These are phyloP conservation scores for Malus sylvestris DNA, from an alignment of 306 rosid species.

Conservation along the genomic window DNA sequence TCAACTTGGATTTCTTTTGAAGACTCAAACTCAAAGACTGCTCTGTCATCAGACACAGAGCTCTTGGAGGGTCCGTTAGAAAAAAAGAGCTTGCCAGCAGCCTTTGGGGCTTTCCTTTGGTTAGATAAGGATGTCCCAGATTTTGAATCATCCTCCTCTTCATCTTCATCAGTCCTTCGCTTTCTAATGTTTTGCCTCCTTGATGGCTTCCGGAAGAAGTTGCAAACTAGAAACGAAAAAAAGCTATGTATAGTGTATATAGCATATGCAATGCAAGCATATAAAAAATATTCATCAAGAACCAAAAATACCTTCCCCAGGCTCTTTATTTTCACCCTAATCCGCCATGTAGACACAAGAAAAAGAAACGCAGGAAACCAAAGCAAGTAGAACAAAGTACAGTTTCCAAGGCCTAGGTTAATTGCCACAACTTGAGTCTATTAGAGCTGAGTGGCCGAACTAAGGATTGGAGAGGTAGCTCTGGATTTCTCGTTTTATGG, in stretches of 20 bases:
- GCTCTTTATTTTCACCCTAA: conserved; percentile 20
- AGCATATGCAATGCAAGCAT: neutral
- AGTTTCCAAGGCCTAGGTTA: neutral
- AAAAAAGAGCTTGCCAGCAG: conserved; percentile 32
- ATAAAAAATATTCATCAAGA: neutral
- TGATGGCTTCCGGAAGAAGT: conserved; percentile 39
- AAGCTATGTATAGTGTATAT: neutral
- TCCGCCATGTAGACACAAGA: conserved; percentile 17
- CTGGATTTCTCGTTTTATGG: neutral
- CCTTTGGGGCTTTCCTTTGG: conserved; percentile 28
- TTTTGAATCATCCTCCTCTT: conserved; percentile 24
- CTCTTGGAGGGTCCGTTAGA: conserved; percentile 28
- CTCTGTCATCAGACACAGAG: conserved; percentile 4
- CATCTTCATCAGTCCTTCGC: conserved; percentile 27
- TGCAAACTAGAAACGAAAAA: conserved; percentile 31
- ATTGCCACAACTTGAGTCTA: neutral
- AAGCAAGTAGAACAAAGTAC: neutral
- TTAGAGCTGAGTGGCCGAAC: neutral
- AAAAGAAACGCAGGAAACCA: neutral
- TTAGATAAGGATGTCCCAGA: conserved; percentile 13
- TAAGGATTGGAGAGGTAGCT: neutral
- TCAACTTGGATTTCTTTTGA: conserved; percentile 76
- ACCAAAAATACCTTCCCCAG: conserved; percentile 8
- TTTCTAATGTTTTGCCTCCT: conserved; percentile 39
- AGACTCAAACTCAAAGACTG: conserved; percentile 39